Evolutionary conservation across 139 green algal genomes (phyloP).

Genomic region (Pseudopediastrum boryanum): DNA sequence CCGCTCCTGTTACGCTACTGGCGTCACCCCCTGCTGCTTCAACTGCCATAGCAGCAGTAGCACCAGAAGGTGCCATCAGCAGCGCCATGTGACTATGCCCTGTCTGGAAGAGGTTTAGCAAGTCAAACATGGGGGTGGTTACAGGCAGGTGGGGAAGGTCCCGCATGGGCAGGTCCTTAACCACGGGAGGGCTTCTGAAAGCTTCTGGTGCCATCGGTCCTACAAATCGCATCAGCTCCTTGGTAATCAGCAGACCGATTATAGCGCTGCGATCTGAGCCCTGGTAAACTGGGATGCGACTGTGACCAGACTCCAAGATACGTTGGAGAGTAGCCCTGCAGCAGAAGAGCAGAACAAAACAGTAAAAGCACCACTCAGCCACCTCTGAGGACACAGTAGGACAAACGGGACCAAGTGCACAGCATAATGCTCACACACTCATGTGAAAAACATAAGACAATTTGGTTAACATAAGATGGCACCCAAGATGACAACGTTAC

Average conservation of each 20-base stretch:
- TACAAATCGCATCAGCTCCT: slow-evolving; percentile 62
- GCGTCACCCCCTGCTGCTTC: too few species aligned
- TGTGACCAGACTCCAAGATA: slow-evolving; percentile 69
- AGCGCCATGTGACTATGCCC: slow-evolving; percentile 80
- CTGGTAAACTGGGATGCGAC: slow-evolving; percentile 72
- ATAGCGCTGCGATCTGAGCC: slow-evolving; percentile 50
- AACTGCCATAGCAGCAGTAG: not conserved
- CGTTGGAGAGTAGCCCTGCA: not conserved
- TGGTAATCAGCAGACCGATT: slow-evolving; percentile 74
- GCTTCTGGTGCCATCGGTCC: not conserved
- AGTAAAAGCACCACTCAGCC: slow-evolving; percentile 30
- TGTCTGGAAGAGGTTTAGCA: slow-evolving; percentile 74
- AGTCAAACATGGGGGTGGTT: slow-evolving; percentile 66
- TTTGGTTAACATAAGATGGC: too few species aligned
- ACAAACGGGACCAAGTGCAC: too few species aligned
- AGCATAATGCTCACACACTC: too few species aligned
- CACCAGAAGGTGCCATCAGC: slow-evolving; percentile 42
- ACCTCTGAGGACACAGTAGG: not conserved
- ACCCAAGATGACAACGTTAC: too few species aligned
- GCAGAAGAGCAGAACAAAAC: not conserved
- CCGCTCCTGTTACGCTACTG: too few species aligned
- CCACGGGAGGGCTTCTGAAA: slow-evolving; percentile 1
- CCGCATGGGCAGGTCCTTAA: slow-evolving; percentile 48
- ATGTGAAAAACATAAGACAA: too few species aligned
- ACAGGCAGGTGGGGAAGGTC: slow-evolving; percentile 39